These are phyloP conservation scores for Eucalyptus erythrocorys DNA, from an alignment of 345 rosid genomes.

Conservation along the genomic window DNA sequence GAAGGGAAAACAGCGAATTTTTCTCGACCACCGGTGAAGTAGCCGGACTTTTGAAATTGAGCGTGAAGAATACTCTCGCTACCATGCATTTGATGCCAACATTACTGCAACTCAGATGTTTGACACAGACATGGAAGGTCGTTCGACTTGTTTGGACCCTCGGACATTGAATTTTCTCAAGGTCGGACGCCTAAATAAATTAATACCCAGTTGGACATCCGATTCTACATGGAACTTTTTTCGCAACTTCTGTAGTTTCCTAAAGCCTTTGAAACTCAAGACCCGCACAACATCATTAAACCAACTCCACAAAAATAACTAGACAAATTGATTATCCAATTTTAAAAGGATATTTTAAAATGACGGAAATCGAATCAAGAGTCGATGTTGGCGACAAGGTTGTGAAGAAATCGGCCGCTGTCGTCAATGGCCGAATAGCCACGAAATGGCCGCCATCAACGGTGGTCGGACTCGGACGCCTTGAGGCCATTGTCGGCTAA, in stretches of 20 bases:
- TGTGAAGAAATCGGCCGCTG: not conserved
- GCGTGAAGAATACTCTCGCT: not conserved
- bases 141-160: not conserved
- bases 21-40: not conserved
- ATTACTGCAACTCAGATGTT: not conserved
- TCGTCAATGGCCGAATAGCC: not conserved
- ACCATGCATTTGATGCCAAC: not conserved
- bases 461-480: not conserved
- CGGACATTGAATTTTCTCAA: not conserved
- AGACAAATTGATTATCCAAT: not conserved
- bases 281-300: not conserved
- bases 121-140: not conserved
- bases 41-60: not conserved
- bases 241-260: not conserved
- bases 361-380: not conserved
- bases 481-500: not conserved
- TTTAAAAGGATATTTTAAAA: not conserved
- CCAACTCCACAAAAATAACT: not conserved
- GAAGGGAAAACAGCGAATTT: not conserved
- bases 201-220: accelerated
- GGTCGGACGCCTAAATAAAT: not conserved
- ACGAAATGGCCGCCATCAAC: not conserved
- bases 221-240: not conserved
- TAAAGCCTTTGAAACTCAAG: not conserved
- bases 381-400: not conserved